These are phyloP conservation scores for Neurospora africana DNA, from an alignment of 495 filamentous ascomycete genomes.

Conservation along the genomic window DNA sequence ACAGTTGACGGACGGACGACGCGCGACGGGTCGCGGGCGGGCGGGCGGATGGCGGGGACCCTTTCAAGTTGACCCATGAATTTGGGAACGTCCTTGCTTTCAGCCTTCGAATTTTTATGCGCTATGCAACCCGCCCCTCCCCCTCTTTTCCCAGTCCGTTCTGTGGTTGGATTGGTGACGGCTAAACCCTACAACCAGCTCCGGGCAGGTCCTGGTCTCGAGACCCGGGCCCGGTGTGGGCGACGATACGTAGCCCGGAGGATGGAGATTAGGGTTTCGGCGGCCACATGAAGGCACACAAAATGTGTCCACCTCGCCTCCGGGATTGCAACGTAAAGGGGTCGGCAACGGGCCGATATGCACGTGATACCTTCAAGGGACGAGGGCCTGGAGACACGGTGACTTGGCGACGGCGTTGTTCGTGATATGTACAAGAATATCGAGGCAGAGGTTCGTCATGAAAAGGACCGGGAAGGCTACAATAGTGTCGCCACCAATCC, in stretches of 20 bases:
- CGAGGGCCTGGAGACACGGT: not conserved
- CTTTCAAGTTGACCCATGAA: not conserved
- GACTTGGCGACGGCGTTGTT: not conserved
- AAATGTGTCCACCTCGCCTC: not conserved
- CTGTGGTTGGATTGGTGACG: not conserved
- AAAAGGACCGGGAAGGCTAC: not conserved
- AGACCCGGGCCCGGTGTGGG: not conserved
- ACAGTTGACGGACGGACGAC: not conserved
- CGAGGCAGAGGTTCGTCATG: not conserved
- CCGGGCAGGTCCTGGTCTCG: not conserved
- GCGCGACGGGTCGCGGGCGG: not conserved
- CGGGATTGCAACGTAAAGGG: not conserved
- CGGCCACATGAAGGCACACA: not conserved
- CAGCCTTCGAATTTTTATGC: not conserved
- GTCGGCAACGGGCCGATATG: not conserved
- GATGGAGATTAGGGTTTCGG: not conserved
- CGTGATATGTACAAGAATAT: not conserved
- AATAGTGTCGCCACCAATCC: not conserved
- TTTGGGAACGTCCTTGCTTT: not conserved
- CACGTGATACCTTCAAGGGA: not conserved
- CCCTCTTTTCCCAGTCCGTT: not conserved
- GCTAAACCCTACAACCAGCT: not conserved
- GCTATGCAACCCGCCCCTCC: not conserved
- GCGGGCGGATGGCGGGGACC: not conserved
- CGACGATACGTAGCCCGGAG: not conserved